A percentile compares a stretch with the other conserved stretches of the same genome.
These are phyloP conservation scores for Chrysoporthe puriensis DNA, from an alignment of 2,329 filamentous ascomycete species.

Conservation along the genomic window DNA sequence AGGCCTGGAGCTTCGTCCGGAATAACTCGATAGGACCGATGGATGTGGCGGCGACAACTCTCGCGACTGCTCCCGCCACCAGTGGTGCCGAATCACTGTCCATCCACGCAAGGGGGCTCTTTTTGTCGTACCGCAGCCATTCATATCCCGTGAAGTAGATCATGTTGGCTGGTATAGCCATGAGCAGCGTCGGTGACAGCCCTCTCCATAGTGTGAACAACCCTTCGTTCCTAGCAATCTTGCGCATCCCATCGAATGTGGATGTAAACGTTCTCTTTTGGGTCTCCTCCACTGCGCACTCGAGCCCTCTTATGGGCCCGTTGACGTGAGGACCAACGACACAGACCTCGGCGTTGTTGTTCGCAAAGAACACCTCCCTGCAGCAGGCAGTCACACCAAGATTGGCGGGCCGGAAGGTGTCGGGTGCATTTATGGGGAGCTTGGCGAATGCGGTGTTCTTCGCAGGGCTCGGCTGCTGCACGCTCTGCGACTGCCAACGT, in stretches of 20 bases:
- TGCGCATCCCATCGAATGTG: conserved; percentile 87
- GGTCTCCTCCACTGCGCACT: conserved; percentile 85
- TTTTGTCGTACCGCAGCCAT: conserved; percentile 77
- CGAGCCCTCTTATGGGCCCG: conserved; percentile 45
- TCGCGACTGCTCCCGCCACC: conserved; percentile 76
- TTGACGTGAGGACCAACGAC: conserved; percentile 67
- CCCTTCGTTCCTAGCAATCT: conserved; percentile 94
- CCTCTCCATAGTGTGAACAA: conserved; percentile 87
- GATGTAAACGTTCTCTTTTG: conserved; percentile 84
- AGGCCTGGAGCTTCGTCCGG: conserved; percentile 87
- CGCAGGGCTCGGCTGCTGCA: conserved; percentile 41
- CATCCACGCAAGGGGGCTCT: conserved; percentile 70
- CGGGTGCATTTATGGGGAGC: conserved; percentile 60
- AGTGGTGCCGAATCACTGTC: conserved; percentile 78
- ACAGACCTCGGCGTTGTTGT: conserved; percentile 81
- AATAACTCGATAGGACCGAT: conserved; percentile 95
- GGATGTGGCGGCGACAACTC: conserved; percentile 77
- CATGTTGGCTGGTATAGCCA: conserved; percentile 94
- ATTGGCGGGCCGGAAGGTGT: conserved; percentile 74
- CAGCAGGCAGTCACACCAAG: conserved; percentile 94
- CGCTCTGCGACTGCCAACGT: conserved; percentile 83
- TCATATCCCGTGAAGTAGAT: conserved; percentile 99
- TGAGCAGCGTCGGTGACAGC: conserved; percentile 88
- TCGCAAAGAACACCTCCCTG: conserved; percentile 95
- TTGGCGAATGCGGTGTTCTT: conserved; percentile 58